These are phyloP conservation scores for Alliaria petiolata DNA, from an alignment of 345 rosid genomes.

Conservation along the genomic window DNA sequence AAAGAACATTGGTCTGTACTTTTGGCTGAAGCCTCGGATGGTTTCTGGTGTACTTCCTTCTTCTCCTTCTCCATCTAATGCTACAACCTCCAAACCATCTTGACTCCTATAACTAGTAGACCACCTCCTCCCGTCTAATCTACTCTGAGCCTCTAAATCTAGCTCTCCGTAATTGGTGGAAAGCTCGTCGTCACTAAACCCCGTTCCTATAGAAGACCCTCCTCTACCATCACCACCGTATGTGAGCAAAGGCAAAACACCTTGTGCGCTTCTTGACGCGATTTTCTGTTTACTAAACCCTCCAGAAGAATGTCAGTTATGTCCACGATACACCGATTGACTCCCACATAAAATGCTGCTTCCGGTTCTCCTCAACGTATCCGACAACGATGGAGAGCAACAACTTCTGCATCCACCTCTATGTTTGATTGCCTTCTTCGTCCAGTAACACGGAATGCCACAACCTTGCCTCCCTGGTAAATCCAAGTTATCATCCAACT, in stretches of 20 bases:
- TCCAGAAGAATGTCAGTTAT: conserved; percentile 42
- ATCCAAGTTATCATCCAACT: conserved; percentile 70
- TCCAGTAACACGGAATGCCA: conserved; percentile 96
- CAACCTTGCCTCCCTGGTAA: conserved; percentile 85
- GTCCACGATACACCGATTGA: conserved; percentile 54
- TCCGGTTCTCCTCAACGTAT: conserved; percentile 81
- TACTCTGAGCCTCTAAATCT: conserved; percentile 94
- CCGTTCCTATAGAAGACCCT: conserved; percentile 75
- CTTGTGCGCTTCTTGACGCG: conserved; percentile 62
- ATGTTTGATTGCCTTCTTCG: conserved; percentile 71
- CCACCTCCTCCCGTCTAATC: conserved; percentile 98
- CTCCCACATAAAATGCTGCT: conserved; percentile 78
- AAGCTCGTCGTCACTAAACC: conserved; percentile 79
- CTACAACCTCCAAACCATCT: conserved; percentile 67
- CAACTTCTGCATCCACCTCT: conserved; percentile 70
- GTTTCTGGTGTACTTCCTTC: conserved; percentile 64
- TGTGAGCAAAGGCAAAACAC: conserved; percentile 76
- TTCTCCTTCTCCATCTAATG: conserved; percentile 57
- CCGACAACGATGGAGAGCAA: conserved; percentile 89
- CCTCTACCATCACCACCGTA: conserved; percentile 57
- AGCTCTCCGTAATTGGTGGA: conserved; percentile 91
- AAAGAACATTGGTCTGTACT: conserved; percentile 82
- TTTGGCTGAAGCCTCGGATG: conserved; percentile 72
- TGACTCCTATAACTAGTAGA: conserved; percentile 85
- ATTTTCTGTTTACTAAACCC: conserved; percentile 44